A percentile compares a stretch with the other conserved stretches of the same genome.
These are phyloP conservation scores for Closterium sp. DNA, from an alignment of 139 green algal species.

Conservation along the genomic window DNA sequence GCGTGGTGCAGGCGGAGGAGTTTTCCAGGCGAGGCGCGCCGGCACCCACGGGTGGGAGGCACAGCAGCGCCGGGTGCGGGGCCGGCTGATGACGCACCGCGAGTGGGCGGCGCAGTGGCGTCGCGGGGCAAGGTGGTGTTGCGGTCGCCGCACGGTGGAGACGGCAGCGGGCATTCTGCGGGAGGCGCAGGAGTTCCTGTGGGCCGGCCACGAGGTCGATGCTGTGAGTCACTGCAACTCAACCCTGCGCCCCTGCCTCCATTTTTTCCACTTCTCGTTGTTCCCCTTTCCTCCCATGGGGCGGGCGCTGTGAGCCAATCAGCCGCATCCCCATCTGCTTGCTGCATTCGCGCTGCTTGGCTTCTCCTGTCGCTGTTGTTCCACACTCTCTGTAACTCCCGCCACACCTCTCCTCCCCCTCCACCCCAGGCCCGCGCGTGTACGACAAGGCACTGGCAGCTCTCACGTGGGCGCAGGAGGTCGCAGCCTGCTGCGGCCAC, in stretches of 20 bases:
- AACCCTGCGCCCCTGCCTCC: background rate
- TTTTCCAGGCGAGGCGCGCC: background rate
- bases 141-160: background rate
- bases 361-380: background rate
- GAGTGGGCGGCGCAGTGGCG: slow-evolving; percentile 23
- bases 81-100: slow-evolving; percentile 3
- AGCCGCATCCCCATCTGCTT: background rate
- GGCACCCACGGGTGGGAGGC: background rate
- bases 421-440: no score
- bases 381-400: background rate
- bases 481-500: background rate
- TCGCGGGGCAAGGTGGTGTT: background rate
- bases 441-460: background rate
- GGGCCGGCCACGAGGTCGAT: slow-evolving; percentile 39
- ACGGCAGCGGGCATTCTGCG: background rate
- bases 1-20: background rate
- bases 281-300: background rate
- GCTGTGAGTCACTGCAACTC: background rate
- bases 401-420: background rate
- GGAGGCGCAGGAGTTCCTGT: slow-evolving; percentile 43
- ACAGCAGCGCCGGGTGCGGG: slow-evolving; percentile 6
- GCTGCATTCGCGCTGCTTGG: background rate
- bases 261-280: no score
- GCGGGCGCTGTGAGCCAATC: no score
- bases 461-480: slow-evolving; percentile 18